Conservation (phyloP, 1,284 basidiomycete species). For the Apiotrichum brassicae region DNA sequence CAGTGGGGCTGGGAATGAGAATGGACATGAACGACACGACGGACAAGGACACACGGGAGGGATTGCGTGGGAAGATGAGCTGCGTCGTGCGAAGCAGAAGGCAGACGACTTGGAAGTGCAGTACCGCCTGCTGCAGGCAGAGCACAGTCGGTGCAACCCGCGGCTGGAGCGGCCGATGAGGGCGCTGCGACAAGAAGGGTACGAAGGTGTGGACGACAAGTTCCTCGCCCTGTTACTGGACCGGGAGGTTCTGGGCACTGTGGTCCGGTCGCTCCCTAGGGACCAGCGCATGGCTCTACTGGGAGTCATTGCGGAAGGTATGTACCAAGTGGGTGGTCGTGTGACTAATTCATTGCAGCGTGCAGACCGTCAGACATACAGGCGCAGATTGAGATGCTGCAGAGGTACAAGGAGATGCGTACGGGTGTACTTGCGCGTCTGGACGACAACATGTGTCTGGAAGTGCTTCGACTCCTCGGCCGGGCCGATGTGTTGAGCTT, state of each 20-base stretch:
- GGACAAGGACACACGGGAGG: too few relatives aligned
- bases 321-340: background rate
- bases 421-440: slow-evolving; percentile 73
- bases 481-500: slow-evolving; percentile 59
- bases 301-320: slow-evolving; percentile 26
- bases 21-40: background rate
- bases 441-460: slow-evolving; percentile 59
- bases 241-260: slow-evolving; percentile 8
- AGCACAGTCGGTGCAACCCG: slow-evolving; percentile 23
- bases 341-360: slow-evolving; percentile 16
- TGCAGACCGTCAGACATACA: slow-evolving; percentile 42
- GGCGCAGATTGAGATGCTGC: slow-evolving; percentile 67
- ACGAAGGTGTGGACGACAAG: slow-evolving; percentile 1
- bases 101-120: slow-evolving; percentile 13
- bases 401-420: slow-evolving; percentile 71
- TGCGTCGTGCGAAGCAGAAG: background rate
- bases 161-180: background rate
- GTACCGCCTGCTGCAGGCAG: slow-evolving; percentile 19
- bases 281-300: slow-evolving; percentile 26
- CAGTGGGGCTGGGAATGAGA: background rate
- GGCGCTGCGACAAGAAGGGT: background rate
- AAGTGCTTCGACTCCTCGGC: slow-evolving; percentile 60
- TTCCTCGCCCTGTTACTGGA: slow-evolving; percentile 5
- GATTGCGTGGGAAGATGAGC: background rate
- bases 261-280: slow-evolving; percentile 19